Base-by-base conservation (phyloP, 1,284 basidiomycete genomes). In the Papiliotrema flavescens region DNA sequence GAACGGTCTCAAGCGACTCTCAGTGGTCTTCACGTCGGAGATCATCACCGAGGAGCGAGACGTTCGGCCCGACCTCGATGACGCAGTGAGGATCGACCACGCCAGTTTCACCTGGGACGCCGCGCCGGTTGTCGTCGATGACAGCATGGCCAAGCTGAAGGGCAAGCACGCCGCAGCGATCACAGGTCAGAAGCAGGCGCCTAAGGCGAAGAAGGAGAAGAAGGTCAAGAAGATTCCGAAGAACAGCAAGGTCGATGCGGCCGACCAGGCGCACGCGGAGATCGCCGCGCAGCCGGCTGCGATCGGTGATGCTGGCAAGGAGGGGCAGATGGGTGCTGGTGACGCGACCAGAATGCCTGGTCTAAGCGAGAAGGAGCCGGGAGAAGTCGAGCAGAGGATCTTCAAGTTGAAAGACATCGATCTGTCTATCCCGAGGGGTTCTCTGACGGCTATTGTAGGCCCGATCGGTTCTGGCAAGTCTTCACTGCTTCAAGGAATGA, bases 101-200 rank as follows among this genome's bases (percentile, higher is more conserved):
- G 90, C 84, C 2, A 83, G 84, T 11, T 94, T 94, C 71, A 84
- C 84, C 0, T 95, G 92, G 91, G 91, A 95, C 66, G 82, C 83
- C 2, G 71, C 78, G 3, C 84, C 87, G 5, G 84, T 86, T 14
- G 73, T 47, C 78, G 83, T 42, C 78, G 83, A 65, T 47, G 69
- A 61, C 5, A 47, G 51, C 19, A 60, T 55, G 52, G 65, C 63
- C 61, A 65, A 69, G 58, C 68, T 64, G 11, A 73, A 70, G 61
- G 47, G 61, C 50, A 51, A 70, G 64, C 32, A 62, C 52, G 62
- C 54, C 32, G 54, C 59, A 26, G 56, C 50, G 36, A 47, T 57
- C 41, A 58, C 56, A 19, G 56, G 59, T 51, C 51, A 32, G 47
- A 55, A 17, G 51, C 53, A 26, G 36, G 54, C 51, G 17, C 54